Base-by-base conservation (phyloP, 129 eudicot species). In the Centella asiatica region DNA sequence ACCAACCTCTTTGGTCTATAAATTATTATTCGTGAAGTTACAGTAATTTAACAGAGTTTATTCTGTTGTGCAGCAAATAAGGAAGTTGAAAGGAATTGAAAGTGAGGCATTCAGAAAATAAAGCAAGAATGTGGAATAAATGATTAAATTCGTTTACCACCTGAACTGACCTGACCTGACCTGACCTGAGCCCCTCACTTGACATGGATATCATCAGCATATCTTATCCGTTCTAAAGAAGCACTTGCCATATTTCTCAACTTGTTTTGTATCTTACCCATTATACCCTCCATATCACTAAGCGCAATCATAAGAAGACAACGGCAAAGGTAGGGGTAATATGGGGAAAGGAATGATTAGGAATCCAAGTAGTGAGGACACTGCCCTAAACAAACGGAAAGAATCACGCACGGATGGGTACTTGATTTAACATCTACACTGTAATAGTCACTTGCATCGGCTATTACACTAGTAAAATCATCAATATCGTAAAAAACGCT, bases 381-480 rank as follows among this genome's bases (percentile, higher is more conserved):
- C 47, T 64, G 69, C 67, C 90, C 92, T 78, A n/a, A 84, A 84
- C 76, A 63, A 76, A 67, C 84, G 84, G 93, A 64, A 62, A 55
- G 79, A 64, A 80, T 80, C 70, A 49, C 40, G 76, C 80, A 79
- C 73, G 79, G 69, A 71, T 57, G 79, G 76, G 65, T 68, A 70
- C 81, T 66, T 37, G 78, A 77, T 83, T 69, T 75, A 74, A 83
- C 85, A 61, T 27, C 64, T 69, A 63, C 51, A 66, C 77, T 64
- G 55, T 63, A 61, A 69, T 22, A 45, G 73, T 27, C n/a, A n/a
- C n/a, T n/a, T n/a, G n/a, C n/a, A n/a, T n/a, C n/a, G n/a, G n/a
- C n/a, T n/a, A n/a, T n/a, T n/a, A n/a, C n/a, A n/a, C n/a, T n/a
- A n/a, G n/a, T n/a, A n/a, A n/a, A n/a, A n/a, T n/a, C n/a, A n/a